Base-by-base conservation (phyloP, 352 stramenopile genomes). In the Hyaloperonospora arabidopsidis region DNA sequence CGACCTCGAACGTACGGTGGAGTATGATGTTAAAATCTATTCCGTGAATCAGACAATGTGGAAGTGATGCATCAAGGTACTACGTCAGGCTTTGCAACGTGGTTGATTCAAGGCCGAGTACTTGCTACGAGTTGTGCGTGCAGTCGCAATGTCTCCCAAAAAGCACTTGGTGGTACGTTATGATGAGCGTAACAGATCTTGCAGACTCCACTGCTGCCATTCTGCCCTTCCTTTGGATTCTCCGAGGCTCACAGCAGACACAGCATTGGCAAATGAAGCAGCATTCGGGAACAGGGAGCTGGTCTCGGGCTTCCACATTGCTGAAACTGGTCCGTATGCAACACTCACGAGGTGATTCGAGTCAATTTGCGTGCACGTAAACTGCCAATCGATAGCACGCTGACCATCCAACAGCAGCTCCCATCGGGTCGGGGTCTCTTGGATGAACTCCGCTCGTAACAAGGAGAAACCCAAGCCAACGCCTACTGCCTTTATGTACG, bases 401-500 rank as follows among this genome's bases (percentile, higher is more conserved):
- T 57, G 17, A 34, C 78, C 73, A 46, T 88, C 73, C 18, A 88
- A 49, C 12, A 51, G 22, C 17, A 88, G 50, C 4, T 61, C 48
- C 75, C 75, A 86, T 15, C 22, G 39, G 18, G 48, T 39, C 2
- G 49, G 22, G 36, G 59, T 38, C 2, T 38, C 15, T 25, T 28
- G 46, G 14, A 57, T 19, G 25, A 91, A 29, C 25, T 91, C 75
- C 11, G 70, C 71, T 38, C 77, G 75, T 39, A 76, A 57, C 19
- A 91, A 49, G 13, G 64, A 49, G 38, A 88, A 86, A 10, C 74
- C 77, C 17, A 92, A 43, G 7, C 81, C 25, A 29, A 29, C 25
- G 10, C 81, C 81, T 12, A 89, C 48, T 4, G 81, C 79, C 44
- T 92, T 92, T 38, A 89, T 86, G 36, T 82, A 89, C 25, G 79